A percentile compares a stretch with the other conserved stretches of the same genome.
Evolutionary conservation across 192 early-diverging fungal genomes (phyloP).

Genomic region (Coemansia aciculifera): DNA sequence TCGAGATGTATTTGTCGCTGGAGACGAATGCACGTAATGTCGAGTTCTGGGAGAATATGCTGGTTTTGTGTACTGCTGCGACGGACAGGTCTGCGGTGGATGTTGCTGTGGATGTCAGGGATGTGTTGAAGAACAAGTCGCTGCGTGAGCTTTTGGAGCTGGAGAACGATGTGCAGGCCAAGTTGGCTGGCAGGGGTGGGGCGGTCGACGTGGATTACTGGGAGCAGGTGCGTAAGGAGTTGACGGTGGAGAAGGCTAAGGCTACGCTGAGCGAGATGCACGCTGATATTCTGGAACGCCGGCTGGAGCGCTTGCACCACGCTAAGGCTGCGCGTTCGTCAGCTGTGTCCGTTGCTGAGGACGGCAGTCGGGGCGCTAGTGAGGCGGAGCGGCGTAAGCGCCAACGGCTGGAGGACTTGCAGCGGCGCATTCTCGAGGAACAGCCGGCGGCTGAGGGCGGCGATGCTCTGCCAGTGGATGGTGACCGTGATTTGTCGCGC

Average conservation of each 20-base stretch:
- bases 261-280: conserved; percentile 73
- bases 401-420: conserved; percentile 47
- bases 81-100: conserved; percentile 9
- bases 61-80: conserved; percentile 73
- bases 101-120: conserved; percentile 61
- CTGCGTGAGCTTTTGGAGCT: conserved; percentile 69
- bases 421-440: conserved; percentile 55
- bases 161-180: conserved; percentile 72
- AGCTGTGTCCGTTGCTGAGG: conserved; percentile 20
- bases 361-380: conserved; percentile 33
- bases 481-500: conserved; percentile 12
- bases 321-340: conserved; percentile 37
- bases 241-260: conserved; percentile 84
- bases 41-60: conserved; percentile 86
- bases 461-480: neutral
- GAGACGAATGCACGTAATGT: conserved; percentile 75
- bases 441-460: conserved; percentile 13
- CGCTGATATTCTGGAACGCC: conserved; percentile 67
- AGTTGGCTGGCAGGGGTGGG: conserved; percentile 61
- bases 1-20: conserved; percentile 81
- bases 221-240: conserved; percentile 75
- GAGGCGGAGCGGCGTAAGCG: conserved; percentile 55
- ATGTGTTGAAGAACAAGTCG: conserved; percentile 72
- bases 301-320: conserved; percentile 67
- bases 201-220: conserved; percentile 94